Conservation (phyloP, 345 rosid genomes). For the Linum lewisii region DNA sequence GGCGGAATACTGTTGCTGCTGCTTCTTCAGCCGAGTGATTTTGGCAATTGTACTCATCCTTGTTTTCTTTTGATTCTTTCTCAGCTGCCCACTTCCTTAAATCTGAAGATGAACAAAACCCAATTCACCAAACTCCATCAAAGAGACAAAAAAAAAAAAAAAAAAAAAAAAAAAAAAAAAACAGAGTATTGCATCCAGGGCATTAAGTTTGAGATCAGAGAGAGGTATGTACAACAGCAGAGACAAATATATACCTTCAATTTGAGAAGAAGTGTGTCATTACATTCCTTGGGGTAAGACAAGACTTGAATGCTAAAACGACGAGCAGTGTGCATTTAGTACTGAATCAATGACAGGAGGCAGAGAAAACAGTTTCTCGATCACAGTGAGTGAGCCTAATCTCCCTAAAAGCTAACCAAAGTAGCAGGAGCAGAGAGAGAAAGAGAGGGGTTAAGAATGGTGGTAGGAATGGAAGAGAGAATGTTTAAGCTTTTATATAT, state of each 20-base stretch:
- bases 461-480: not conserved
- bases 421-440: not conserved
- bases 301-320: not conserved
- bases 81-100: constrained; percentile 11
- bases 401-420: not conserved
- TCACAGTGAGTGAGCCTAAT: constrained; percentile 4
- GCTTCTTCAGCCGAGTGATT: constrained; percentile 3
- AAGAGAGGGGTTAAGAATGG: not conserved
- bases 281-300: not conserved
- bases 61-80: not conserved
- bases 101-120: not conserved
- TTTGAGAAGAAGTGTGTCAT: not conserved
- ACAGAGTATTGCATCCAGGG: not conserved
- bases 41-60: constrained; percentile 32
- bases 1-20: constrained; percentile 16
- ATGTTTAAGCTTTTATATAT: too few relatives aligned
- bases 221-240: too few relatives aligned
- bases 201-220: not conserved
- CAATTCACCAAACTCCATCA: constrained; percentile 3
- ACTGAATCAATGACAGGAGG: not conserved
- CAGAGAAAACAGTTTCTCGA: not conserved
- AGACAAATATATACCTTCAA: not conserved
- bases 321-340: not conserved
- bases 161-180: not conserved
- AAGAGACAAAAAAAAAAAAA: not conserved